Base-by-base conservation (phyloP, 1,284 basidiomycete species). In the Blastosporella zonata region DNA sequence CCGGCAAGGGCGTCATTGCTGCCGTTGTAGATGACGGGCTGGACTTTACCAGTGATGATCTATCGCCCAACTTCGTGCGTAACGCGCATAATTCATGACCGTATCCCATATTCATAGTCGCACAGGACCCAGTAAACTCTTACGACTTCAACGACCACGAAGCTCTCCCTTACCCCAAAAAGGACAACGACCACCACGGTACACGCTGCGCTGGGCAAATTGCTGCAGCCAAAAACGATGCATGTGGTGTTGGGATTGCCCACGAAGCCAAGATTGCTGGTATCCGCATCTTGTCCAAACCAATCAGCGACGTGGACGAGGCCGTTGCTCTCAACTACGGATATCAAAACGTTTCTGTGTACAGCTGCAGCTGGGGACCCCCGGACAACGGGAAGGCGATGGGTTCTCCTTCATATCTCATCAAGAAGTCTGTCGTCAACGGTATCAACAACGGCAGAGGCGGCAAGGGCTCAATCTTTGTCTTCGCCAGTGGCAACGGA, bases 181-280 rank as follows among this genome's bases (percentile, higher is more conserved):
- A 93, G 35, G 77, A 75, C n/a, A 93, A 97, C 59, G 97, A 99
- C 62, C 90, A 90, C 65, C 97, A 99, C 64, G 97, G 97, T n/a
- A 99, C 97, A 0, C 88, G 97, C 3, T 99, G 97, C 65, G 96
- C 96, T 0, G 97, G 97, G 27, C 96, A 99, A 67, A 89, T 99
- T 49, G 94, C 92, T 15, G 97, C 97, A 2, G 83, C 81, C 13
- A 93, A 89, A 67, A 98, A 99, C 69, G 85, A 91, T 55, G 88
- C 87, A 0, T 99, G 97, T 62, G 97, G 97, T 37, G 79, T 99
- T 7, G 97, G 97, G 8, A 90, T 99, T 43, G 93, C 97, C 1
- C 93, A 97, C 64, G 76, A 89, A 7, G 87, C 95, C 34, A 89
- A 92, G 60, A 84, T 99, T 45, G 90, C 96, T 12, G 97, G 93